Evolutionary conservation across 805 yeast genomes (phyloP).

Genomic region (Yamadazyma sp.): DNA sequence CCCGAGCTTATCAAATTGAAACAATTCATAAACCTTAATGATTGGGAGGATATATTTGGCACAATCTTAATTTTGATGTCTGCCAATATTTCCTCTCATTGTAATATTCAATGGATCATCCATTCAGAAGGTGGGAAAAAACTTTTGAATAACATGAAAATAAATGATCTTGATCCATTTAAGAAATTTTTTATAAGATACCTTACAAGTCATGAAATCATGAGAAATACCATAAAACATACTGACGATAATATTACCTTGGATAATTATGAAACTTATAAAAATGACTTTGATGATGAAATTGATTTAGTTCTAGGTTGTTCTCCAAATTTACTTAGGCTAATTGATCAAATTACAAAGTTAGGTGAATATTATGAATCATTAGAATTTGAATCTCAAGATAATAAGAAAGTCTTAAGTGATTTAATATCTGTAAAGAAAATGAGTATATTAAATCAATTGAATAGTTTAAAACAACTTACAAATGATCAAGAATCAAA

Average conservation of each 20-base stretch:
- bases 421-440: conserved; percentile 19
- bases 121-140: conserved; percentile 36
- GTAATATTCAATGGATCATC: conserved; percentile 37
- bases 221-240: conserved; percentile 39
- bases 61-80: conserved; percentile 39
- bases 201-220: conserved; percentile 40
- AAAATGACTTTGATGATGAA: conserved; percentile 28
- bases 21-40: conserved; percentile 15
- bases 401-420: conserved; percentile 18
- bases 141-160: conserved; percentile 12
- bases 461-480: conserved; percentile 16
- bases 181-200: conserved; percentile 35
- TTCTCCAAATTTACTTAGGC: conserved; percentile 33
- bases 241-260: conserved; percentile 26
- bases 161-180: conserved; percentile 18
- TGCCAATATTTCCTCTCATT: conserved; percentile 39
- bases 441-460: conserved; percentile 19
- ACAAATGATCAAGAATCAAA: not conserved
- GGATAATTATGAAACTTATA: conserved; percentile 20
- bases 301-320: conserved; percentile 41
- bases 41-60: conserved; percentile 42
- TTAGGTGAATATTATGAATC: conserved; percentile 36
- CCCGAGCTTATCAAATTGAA: conserved; percentile 27
- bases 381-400: conserved; percentile 18
- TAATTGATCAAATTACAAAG: conserved; percentile 33